Conservation (phyloP, 225 moss, liverwort and hornwort genomes). For the Asterella californica region DNA sequence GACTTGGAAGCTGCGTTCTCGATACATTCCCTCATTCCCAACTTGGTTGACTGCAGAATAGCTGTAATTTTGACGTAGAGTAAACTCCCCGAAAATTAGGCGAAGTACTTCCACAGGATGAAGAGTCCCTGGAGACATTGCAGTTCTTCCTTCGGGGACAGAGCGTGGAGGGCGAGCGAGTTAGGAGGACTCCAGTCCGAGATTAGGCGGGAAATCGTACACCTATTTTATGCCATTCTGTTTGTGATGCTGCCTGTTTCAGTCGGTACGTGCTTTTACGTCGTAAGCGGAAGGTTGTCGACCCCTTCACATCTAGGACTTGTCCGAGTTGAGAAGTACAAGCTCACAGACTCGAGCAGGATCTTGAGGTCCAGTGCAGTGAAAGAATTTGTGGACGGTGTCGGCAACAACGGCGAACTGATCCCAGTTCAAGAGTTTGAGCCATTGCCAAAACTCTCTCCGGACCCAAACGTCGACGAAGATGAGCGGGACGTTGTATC, state of each 20-base stretch:
- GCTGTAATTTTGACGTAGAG: background rate
- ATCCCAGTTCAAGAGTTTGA: background rate
- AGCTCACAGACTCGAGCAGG: background rate
- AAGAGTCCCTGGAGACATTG: background rate
- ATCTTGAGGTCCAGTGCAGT: background rate
- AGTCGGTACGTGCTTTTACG: background rate
- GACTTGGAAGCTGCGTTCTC: background rate
- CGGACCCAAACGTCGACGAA: background rate
- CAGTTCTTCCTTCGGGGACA: background rate
- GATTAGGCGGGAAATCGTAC: background rate
- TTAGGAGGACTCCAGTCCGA: background rate
- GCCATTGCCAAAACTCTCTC: background rate
- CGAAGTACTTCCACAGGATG: background rate
- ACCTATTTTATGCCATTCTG: background rate
- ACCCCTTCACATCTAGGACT: background rate
- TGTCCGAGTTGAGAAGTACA: background rate
- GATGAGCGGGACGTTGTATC: background rate
- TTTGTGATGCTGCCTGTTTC: conserved; percentile 2
- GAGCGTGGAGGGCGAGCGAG: background rate
- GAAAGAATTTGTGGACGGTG: background rate
- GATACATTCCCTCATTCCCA: background rate
- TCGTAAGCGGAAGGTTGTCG: background rate
- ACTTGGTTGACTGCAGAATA: background rate
- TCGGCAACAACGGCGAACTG: background rate
- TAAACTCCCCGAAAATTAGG: background rate